Evolutionary conservation across 441 rosid species (phyloP), one percentile per base, ranked within the genome.

Genomic region (Pelargonium australe): DNA sequence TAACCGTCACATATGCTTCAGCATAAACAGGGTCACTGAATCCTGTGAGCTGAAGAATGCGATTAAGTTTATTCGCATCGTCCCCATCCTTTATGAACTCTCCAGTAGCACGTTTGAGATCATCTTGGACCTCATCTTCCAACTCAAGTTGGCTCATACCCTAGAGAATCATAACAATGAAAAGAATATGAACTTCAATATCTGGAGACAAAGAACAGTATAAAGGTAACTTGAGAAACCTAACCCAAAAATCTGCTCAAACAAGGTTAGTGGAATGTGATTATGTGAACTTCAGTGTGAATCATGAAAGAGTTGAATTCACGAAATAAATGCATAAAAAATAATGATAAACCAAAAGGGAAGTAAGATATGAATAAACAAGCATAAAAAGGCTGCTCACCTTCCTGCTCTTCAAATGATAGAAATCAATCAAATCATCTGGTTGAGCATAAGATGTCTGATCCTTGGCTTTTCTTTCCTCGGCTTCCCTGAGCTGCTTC

Each of bases 51-150:
- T 92, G 97, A 77, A 89, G 92, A 77, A 92, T 88, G 68, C 92
- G 95, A 75, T 89, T 92, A 45, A 92, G 95, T 77, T 87, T 90
- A 77, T 92, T 90, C 69, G 95, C 91, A 77, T 90, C 96, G 72
- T 92, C 89, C 10, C 83, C 93, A 73, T 90, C 96, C 69, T 87
- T 89, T 68, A 85, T 80, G 76, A 92, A 92, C 81, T 90, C 98
- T 67, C 98, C 96, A 14, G 98, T 92, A 47, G 98, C 98, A 53
- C 98, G 95, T 74, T 92, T 92, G 65, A 92, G 76, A 84, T 92
- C 98, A 73, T 90, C 98, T 79, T 92, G 96, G 73, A 92, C 94
- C 74, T 90, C 91, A 78, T 92, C 98, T 82, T 92, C 98, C 86
- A 90, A 80, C 80, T 92, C 98, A 70, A 92, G 89, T 85, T 85